Percentiles rank a stretch among this genome's conserved stretches.
phyloP scores from a whole-genome alignment of 345 rosid species.

The Salix caprea region DNA sequence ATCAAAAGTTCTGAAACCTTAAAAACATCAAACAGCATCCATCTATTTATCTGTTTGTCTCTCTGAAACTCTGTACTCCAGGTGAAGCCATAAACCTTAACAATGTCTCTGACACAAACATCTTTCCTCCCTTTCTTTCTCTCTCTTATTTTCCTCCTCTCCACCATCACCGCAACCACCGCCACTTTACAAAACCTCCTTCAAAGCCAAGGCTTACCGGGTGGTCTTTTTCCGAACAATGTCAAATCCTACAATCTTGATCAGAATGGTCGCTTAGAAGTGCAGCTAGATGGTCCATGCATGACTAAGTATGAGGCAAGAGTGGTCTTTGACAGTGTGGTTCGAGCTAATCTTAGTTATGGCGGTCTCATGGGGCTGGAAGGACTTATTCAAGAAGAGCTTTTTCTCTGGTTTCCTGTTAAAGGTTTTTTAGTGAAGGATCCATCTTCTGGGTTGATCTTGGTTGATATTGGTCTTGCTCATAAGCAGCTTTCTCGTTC shows the following conservation, averaged over 20 bases:
- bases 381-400: conserved; percentile 77
- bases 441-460: conserved; percentile 74
- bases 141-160: conserved; percentile 21
- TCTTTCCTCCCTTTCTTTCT: conserved; percentile 19
- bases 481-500: conserved; percentile 73
- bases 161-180: conserved; percentile 11
- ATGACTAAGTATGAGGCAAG: conserved; percentile 70
- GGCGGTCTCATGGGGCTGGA: conserved; percentile 77
- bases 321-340: conserved; percentile 60
- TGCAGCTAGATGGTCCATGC: conserved; percentile 60
- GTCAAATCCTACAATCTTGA: conserved; percentile 54
- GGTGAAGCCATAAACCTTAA: background rate
- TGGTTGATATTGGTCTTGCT: conserved; percentile 81
- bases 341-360: conserved; percentile 73
- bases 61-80: background rate
- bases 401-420: conserved; percentile 81
- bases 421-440: conserved; percentile 71
- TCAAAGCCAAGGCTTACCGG: conserved; percentile 71
- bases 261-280: conserved; percentile 53
- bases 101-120: conserved; percentile 30
- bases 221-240: conserved; percentile 67
- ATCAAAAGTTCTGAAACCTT: background rate
- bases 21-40: background rate
- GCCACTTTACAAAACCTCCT: conserved; percentile 56
- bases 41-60: background rate